Evolutionary conservation across 331 rosid species (phyloP), one percentile per base, ranked within the genome.

Genomic region (Cucumis variabilis): DNA sequence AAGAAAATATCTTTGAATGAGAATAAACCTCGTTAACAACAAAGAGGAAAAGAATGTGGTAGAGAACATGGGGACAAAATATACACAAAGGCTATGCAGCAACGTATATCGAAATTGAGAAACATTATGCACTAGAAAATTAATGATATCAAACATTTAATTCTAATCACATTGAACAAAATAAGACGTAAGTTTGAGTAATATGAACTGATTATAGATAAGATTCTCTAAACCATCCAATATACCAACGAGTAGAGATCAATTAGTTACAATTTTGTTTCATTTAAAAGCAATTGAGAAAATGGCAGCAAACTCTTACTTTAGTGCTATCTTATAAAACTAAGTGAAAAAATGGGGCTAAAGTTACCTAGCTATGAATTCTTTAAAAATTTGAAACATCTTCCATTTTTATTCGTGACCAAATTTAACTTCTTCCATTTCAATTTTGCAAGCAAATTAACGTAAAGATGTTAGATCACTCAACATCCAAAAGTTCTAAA

Each of bases 301-400:
- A 53, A 17, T 37, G 6, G 27, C 33, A 48, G 11, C 20, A 66
- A 15, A 63, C 23, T 25, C 16, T 20, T n/a, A n/a, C n/a, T n/a
- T 27, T 37, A 3, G 21, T 55, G 71, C 13, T 66, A 66, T 66
- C 71, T 13, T 66, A 58, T 11, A 85, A 8, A 84, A 5, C 2
- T 13, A 51, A 13, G 88, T 30, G 51, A 30, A 23, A 11, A 46
- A n/a, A 70, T 23, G 21, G 44, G 82, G 3, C 50, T 86, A 21
- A 73, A 84, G 60, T 88, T 92, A 94, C 99, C 94, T 88, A 17
- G 91, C 84, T 95, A 94, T 90, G 89, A 94, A 96, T 86, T 91
- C 92, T 83, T 72, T 91, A 89, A 90, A 94, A 55, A 90, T 74
- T 68, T 58, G 30, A 71, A 89, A 83, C 75, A 92, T 79, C 72